A percentile compares a stretch with the other conserved stretches of the same genome.
These are phyloP conservation scores for Penicillium maclennaniae DNA, from an alignment of 495 filamentous ascomycete genomes.

Conservation along the genomic window DNA sequence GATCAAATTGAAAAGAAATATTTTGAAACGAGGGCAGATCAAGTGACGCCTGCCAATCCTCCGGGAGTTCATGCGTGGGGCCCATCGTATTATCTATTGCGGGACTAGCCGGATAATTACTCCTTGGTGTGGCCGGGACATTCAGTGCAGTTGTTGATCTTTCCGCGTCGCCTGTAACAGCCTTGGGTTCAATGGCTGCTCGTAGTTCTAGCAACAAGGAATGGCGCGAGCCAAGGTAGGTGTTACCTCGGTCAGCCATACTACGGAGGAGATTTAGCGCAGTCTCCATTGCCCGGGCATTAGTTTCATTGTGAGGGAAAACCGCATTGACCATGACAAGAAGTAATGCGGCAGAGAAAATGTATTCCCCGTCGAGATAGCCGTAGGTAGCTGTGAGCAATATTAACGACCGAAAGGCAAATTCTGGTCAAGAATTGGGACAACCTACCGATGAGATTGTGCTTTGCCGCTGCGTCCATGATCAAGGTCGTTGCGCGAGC, in stretches of 20 bases:
- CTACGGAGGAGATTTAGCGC: slow-evolving; percentile 38
- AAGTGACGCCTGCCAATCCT: slow-evolving; percentile 19
- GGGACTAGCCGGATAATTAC: slow-evolving; percentile 10
- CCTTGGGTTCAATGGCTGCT: slow-evolving; percentile 25
- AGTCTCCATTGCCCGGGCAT: slow-evolving; percentile 38
- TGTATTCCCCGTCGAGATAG: slow-evolving; percentile 48
- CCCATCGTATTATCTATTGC: not conserved
- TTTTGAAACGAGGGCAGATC: slow-evolving; percentile 29
- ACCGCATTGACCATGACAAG: slow-evolving; percentile 50
- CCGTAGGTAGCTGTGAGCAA: slow-evolving; percentile 41
- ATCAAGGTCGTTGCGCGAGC: slow-evolving; percentile 45
- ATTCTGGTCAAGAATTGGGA: not conserved
- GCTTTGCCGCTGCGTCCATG: slow-evolving; percentile 43
- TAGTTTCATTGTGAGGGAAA: slow-evolving; percentile 39
- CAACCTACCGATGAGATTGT: slow-evolving; percentile 41
- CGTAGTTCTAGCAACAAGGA: slow-evolving; percentile 35
- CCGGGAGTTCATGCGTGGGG: not conserved
- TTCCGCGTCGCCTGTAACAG: not conserved
- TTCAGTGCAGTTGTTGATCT: not conserved
- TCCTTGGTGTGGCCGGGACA: slow-evolving; percentile 16
- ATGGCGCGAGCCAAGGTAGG: slow-evolving; percentile 40
- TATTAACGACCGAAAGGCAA: not conserved
- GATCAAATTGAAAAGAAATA: slow-evolving; percentile 35
- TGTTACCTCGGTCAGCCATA: slow-evolving; percentile 48
- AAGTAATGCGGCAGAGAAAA: slow-evolving; percentile 46